Base-by-base conservation (phyloP, 1,284 basidiomycete species). In the Ceratobasidium sp. region DNA sequence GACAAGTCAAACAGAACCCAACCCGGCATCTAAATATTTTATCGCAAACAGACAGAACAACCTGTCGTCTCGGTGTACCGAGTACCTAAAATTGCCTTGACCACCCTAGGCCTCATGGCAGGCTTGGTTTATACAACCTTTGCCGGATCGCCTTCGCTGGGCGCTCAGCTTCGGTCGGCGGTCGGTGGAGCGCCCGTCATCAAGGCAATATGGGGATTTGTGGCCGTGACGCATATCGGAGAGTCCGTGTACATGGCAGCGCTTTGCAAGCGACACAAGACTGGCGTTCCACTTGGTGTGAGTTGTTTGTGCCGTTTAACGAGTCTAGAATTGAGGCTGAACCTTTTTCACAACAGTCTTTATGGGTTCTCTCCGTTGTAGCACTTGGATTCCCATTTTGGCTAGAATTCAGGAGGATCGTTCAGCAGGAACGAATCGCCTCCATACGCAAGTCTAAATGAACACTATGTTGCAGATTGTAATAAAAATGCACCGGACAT, bases 371-470 rank as follows among this genome's bases (percentile, higher is more conserved):
- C 0, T 74, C 82, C 1, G 85, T 87, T 0, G 34, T 87, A 0
- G 0, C 84, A 0, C 78, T 82, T 32, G 90, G 89, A 0, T 84
- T 81, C 69, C 84, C 85, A 0, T 79, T 86, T 8, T 85, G 84
- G 78, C 45, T 72, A 5, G 80, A 85, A 68, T 77, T 91, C 70
- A 79, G 85, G 49, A 82, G 79, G 71, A 82, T 84, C 31, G 84
- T 90, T 10, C 87, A 91, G 71, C 79, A 79, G 32, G 86, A 86
- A 15, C 82, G 89, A 1, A 92, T 91, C 42, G 86, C 89, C 68
- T 90, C 88, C 56, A 88, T 91, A 12, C 86, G 88, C 84, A 91
- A 91, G 76, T 82, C 50, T 10, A 52, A 5, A 25, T 40, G 22
- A 50, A 50, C 17, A 31, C 20, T 6, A 3, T 45, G 7, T 29